phyloP scores from a whole-genome alignment of 2,329 filamentous ascomycete species.

The Talaromyces pinophilus region DNA sequence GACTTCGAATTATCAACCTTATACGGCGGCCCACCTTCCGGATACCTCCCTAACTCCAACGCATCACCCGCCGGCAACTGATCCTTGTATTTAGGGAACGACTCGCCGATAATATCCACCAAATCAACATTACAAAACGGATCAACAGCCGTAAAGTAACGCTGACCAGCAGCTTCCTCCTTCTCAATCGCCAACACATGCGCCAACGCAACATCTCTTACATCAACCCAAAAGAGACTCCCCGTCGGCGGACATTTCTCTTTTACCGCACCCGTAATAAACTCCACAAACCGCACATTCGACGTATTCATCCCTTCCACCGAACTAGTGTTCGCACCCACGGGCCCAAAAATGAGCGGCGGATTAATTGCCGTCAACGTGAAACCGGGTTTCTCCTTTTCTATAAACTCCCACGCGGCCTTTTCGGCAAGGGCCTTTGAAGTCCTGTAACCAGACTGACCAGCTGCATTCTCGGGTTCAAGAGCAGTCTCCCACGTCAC shows the following conservation, averaged over 20 bases:
- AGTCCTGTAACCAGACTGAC: conserved; percentile 44
- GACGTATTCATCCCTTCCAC: conserved; percentile 42
- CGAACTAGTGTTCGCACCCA: conserved; percentile 15
- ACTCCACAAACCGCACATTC: conserved; percentile 33
- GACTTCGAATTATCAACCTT: conserved; percentile 45
- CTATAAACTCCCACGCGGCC: conserved; percentile 32
- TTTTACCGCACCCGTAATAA: conserved; percentile 27
- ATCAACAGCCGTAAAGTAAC: conserved; percentile 30
- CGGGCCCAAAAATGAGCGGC: conserved; percentile 48
- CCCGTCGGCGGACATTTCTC: conserved; percentile 25
- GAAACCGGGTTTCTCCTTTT: conserved; percentile 27
- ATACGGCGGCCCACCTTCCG: conserved; percentile 27
- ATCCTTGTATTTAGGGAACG: conserved; percentile 35
- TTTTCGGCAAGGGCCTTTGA: conserved; percentile 51
- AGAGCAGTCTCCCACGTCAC: conserved; percentile 48
- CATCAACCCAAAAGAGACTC: conserved; percentile 33
- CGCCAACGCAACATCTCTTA: conserved; percentile 36
- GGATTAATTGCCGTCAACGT: conserved; percentile 48
- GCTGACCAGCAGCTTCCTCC: conserved; percentile 28
- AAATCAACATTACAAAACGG: conserved; percentile 30
- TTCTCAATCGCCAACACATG: conserved; percentile 32
- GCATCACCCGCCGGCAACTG: conserved; percentile 37
- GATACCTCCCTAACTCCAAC: conserved; percentile 20
- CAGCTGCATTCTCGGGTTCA: conserved; percentile 15
- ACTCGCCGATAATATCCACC: conserved; percentile 30